Conservation (phyloP, 768 basidiomycete genomes). For the Amyloporia xantha region DNA sequence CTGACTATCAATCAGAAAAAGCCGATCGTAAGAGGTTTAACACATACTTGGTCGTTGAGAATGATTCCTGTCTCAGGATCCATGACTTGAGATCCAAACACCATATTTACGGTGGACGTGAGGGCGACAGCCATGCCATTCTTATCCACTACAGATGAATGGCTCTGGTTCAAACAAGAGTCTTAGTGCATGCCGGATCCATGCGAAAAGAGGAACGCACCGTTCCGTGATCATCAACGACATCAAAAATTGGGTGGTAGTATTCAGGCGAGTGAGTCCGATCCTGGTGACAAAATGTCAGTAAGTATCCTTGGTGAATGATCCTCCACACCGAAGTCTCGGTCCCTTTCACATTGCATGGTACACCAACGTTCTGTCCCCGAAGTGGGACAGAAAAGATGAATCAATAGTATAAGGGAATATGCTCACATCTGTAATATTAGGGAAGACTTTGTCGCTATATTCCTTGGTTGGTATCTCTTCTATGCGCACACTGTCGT, state of each 20-base stretch:
- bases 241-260: constrained; percentile 78
- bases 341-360: no score
- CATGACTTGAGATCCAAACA: constrained; percentile 86
- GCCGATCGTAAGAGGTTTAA: not conserved
- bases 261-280: constrained; percentile 74
- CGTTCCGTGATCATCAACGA: constrained; percentile 82
- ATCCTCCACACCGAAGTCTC: no score
- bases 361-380: no score
- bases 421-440: constrained; percentile 77
- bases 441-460: constrained; percentile 49
- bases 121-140: constrained; percentile 83
- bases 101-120: constrained; percentile 83
- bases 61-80: constrained; percentile 86
- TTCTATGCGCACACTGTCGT: constrained; percentile 47
- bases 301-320: no score
- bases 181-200: constrained; percentile 1
- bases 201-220: constrained; percentile 34
- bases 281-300: constrained; percentile 41
- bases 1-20: constrained; percentile 23
- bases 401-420: not conserved
- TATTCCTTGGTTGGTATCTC: constrained; percentile 67
- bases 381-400: not conserved
- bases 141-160: constrained; percentile 76
- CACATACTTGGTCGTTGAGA: constrained; percentile 73
- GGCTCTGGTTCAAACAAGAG: constrained; percentile 48